phyloP scores from a whole-genome alignment of 768 basidiomycete genomes.

The Coprinopsis marcescibilis region DNA sequence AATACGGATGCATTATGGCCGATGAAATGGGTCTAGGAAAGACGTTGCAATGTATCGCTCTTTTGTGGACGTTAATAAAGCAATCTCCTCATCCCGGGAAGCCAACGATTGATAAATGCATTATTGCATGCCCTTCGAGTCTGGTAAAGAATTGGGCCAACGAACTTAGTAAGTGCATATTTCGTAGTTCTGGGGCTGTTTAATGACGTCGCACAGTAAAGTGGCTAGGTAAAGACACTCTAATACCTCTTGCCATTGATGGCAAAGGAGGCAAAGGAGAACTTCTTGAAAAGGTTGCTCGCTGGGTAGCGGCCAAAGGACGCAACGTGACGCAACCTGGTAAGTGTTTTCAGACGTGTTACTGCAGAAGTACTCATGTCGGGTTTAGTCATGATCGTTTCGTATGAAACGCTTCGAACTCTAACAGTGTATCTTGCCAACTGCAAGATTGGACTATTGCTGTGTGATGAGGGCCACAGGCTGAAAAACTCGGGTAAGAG shows the following conservation, averaged over 20 bases:
- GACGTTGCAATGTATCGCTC: slow-evolving; percentile 92
- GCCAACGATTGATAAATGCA: slow-evolving; percentile 90
- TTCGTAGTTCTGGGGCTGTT: background rate
- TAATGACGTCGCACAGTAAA: slow-evolving; percentile 53
- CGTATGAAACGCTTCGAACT: slow-evolving; percentile 91
- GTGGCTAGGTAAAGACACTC: slow-evolving; percentile 86
- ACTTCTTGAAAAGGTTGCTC: slow-evolving; percentile 68
- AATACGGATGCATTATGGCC: slow-evolving; percentile 97
- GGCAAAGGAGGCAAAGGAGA: slow-evolving; percentile 87
- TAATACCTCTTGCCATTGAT: slow-evolving; percentile 84
- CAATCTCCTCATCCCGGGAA: slow-evolving; percentile 89
- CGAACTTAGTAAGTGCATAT: slow-evolving; percentile 65
- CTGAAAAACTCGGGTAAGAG: slow-evolving; percentile 85
- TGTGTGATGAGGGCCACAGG: slow-evolving; percentile 96
- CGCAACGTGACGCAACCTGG: slow-evolving; percentile 91
- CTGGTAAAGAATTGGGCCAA: slow-evolving; percentile 99
- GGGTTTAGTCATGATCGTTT: slow-evolving; percentile 89
- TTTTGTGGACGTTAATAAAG: slow-evolving; percentile 92
- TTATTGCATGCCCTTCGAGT: slow-evolving; percentile 96
- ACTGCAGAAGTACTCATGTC: background rate
- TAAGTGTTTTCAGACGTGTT: slow-evolving; percentile 23
- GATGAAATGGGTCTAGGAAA: slow-evolving; percentile 99
- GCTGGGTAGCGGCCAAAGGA: slow-evolving; percentile 88
- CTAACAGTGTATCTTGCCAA: slow-evolving; percentile 69
- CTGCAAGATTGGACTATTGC: slow-evolving; percentile 83